Percentiles rank a stretch among this genome's conserved stretches.
Evolutionary conservation across 1,139 yeast genomes (phyloP).

Genomic region (Saccharomycopsis crataegensis): DNA sequence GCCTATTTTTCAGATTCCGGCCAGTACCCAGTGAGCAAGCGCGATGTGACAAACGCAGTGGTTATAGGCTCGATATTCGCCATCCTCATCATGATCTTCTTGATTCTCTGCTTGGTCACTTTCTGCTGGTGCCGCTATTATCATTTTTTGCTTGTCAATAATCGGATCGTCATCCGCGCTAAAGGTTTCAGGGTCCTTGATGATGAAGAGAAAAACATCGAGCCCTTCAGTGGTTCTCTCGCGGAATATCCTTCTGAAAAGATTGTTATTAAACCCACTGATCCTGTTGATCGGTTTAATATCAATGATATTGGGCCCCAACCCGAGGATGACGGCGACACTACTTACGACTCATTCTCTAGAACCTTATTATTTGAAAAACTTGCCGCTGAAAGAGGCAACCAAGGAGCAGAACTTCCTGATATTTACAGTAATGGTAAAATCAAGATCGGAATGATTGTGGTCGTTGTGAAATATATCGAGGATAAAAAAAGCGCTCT

Average conservation of each 20-base stretch:
- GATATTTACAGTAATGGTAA: not conserved
- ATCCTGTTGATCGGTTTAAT: not conserved
- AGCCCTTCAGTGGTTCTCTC: too few relatives aligned
- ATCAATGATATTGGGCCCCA: not conserved
- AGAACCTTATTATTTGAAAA: not conserved
- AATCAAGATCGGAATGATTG: slow-evolving; percentile 2
- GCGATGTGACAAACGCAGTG: slow-evolving; percentile 14
- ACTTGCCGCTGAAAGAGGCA: not conserved
- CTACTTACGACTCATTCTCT: not conserved
- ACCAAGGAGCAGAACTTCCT: not conserved
- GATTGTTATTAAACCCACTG: not conserved
- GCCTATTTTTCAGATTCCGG: not conserved
- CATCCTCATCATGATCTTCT: not conserved
- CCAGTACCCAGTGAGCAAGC: slow-evolving; percentile 2
- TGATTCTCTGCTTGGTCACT: not conserved
- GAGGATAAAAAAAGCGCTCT: too few relatives aligned
- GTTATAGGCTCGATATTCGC: slow-evolving; percentile 13
- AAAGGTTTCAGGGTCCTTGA: slow-evolving; percentile 3
- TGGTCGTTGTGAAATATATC: not conserved
- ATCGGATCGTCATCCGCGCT: slow-evolving; percentile 5
- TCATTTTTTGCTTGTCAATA: not conserved
- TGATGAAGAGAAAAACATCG: not conserved
- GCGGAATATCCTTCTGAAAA: too few relatives aligned
- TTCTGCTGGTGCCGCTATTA: slow-evolving; percentile 8
- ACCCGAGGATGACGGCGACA: not conserved